Percentiles rank a stretch among this genome's conserved stretches.
These are phyloP conservation scores for Triticum timopheevii DNA, from an alignment of 176 grass and related monocot genomes.

Conservation along the genomic window DNA sequence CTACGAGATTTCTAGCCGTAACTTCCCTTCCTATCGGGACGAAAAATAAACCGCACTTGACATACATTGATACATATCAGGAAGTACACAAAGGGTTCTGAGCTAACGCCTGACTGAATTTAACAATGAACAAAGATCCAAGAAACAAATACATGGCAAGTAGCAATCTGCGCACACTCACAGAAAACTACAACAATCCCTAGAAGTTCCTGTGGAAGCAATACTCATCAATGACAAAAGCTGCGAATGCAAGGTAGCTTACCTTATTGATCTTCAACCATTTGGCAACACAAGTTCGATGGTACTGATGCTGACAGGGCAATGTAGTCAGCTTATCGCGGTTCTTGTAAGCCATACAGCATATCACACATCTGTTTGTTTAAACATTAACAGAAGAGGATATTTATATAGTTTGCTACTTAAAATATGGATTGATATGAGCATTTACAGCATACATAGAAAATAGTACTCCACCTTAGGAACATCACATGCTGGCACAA, in stretches of 20 bases:
- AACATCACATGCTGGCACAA: neutral
- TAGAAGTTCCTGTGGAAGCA: neutral
- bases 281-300: slow-evolving; percentile 66
- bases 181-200: neutral
- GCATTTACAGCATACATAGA: neutral
- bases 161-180: neutral
- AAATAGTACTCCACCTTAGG: neutral
- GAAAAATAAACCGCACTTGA: neutral
- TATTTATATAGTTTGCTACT: slow-evolving; percentile 4
- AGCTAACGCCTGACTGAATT: neutral
- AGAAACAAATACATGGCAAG: neutral
- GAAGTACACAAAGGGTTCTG: neutral
- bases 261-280: slow-evolving; percentile 96
- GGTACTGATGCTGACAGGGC: slow-evolving; percentile 85
- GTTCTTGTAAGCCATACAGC: slow-evolving; percentile 78
- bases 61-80: neutral
- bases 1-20: neutral
- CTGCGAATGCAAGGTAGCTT: slow-evolving; percentile 13
- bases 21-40: neutral
- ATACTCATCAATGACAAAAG: neutral
- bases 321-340: slow-evolving; percentile 70
- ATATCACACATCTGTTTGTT: slow-evolving; percentile 87
- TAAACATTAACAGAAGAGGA: slow-evolving; percentile 16
- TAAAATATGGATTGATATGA: neutral
- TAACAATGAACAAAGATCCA: neutral